phyloP scores from a whole-genome alignment of 192 early-diverging fungal species.

The Backusella psychrophila region DNA sequence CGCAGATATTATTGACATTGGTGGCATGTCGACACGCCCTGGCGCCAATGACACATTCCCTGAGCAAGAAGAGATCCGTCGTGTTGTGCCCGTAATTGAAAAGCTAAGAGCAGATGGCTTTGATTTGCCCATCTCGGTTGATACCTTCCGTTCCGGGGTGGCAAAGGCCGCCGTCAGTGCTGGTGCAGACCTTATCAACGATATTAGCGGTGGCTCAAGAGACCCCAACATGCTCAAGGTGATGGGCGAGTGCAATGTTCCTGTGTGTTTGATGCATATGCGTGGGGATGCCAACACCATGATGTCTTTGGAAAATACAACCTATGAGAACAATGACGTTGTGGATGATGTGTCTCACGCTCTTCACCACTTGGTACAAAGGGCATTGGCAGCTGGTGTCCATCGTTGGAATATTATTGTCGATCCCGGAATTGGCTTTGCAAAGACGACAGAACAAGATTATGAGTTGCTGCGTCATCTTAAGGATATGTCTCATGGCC shows the following conservation, averaged over 20 bases:
- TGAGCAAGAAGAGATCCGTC: slow-evolving; percentile 76
- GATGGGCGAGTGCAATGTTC: slow-evolving; percentile 75
- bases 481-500: slow-evolving; percentile 49
- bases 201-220: slow-evolving; percentile 83
- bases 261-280: slow-evolving; percentile 97
- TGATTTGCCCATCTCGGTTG: slow-evolving; percentile 82
- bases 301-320: slow-evolving; percentile 72
- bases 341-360: slow-evolving; percentile 67
- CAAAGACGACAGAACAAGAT: slow-evolving; percentile 86
- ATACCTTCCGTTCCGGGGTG: slow-evolving; percentile 86
- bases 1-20: slow-evolving; percentile 93
- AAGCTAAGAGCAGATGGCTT: slow-evolving; percentile 63
- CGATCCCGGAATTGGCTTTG: slow-evolving; percentile 98
- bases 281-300: slow-evolving; percentile 92
- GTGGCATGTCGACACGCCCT: slow-evolving; percentile 93
- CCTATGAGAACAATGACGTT: slow-evolving; percentile 67
- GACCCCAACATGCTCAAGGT: slow-evolving; percentile 81
- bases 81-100: slow-evolving; percentile 87
- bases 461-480: slow-evolving; percentile 82
- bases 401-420: slow-evolving; percentile 95
- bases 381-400: slow-evolving; percentile 78
- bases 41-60: slow-evolving; percentile 68
- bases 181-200: slow-evolving; percentile 94
- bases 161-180: slow-evolving; percentile 85
- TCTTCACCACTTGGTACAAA: slow-evolving; percentile 64